These are phyloP conservation scores for Actinomucor elegans DNA, from an alignment of 371 early-diverging fungal species.

Conservation along the genomic window DNA sequence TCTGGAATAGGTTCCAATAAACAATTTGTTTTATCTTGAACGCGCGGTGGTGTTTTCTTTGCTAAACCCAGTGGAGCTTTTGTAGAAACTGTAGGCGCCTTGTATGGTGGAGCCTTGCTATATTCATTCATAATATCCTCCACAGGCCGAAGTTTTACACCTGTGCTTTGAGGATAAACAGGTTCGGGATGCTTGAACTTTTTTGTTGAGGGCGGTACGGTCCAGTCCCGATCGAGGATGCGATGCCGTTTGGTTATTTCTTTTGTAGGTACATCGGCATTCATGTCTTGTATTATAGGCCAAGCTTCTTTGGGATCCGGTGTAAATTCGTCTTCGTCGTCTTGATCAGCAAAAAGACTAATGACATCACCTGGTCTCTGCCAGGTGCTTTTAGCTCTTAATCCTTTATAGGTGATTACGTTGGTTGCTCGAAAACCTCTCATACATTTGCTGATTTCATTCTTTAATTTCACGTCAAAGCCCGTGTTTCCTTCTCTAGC, in stretches of 20 bases:
- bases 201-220: conserved; percentile 8
- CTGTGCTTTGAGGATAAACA: conserved; percentile 15
- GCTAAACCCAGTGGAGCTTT: not conserved
- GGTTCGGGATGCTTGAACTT: conserved; percentile 7
- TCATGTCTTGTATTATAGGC: conserved; percentile 10
- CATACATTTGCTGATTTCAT: not conserved
- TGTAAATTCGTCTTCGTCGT: conserved; percentile 6
- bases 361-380: conserved; percentile 1
- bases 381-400: conserved; percentile 4
- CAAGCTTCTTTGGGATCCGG: conserved; percentile 7
- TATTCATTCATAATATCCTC: conserved; percentile 18
- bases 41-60: not conserved
- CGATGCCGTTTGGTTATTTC: conserved; percentile 5
- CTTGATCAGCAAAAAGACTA: not conserved
- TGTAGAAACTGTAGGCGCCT: not conserved
- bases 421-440: conserved; percentile 6
- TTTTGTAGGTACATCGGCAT: not conserved
- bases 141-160: conserved; percentile 14
- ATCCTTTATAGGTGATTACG: conserved; percentile 4
- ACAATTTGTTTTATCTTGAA: conserved; percentile 1
- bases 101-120: not conserved
- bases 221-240: conserved; percentile 10
- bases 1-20: not conserved
- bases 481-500: not conserved
- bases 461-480: not conserved